Evolutionary conservation across 2,329 filamentous ascomycete genomes (phyloP), one percentile per base, ranked within the genome.

Genomic region (Pestalotiopsis sp.): DNA sequence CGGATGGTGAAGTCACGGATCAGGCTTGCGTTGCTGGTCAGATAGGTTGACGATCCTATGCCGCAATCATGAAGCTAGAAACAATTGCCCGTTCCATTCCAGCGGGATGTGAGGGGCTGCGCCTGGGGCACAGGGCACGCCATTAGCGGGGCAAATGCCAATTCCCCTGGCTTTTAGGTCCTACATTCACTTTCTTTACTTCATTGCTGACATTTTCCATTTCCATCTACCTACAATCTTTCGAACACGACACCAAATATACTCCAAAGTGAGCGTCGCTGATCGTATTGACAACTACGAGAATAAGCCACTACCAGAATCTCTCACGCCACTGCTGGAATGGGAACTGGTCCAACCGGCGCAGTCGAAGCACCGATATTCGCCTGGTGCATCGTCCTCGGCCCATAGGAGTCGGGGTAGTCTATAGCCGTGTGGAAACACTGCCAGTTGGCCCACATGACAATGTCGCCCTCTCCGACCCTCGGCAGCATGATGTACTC

Each of bases 331-430:
- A 62, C 12, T 13, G 20, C 58, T 2, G 72, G 72, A n/a, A 74
- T 72, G 0, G 71, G 69, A 40, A 69, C 57, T 27, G 72, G 73
- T 13, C 74, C 74, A 1, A 70, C 49, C 6, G 73, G 74, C 17
- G 68, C 67, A 36, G 67, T 41, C 3, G 71, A 73, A 14, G 80
- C 80, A 14, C 78, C 80, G 61, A 84, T 80, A 65, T 83, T 84
- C 4, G 81, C 82, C 72, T 84, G 83, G 71, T 84, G 83, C 82
- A 83, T 84, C 27, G 82, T 81, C 56, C 83, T 74, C 14, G 78
- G 72, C 0, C 82, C 82, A 63, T 76, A 79, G 38, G 75, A 75
- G 40, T 77, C 74, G 0, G 81, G 82, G 69, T 84, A 84, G 71
- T 84, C 83, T 17, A 84, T 76, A 0, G 81, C 81, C 0, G 79